Evolutionary conservation across 2,329 filamentous ascomycete species (phyloP), one percentile per base, ranked within the genome.

Genomic region (Fusarium sp.): DNA sequence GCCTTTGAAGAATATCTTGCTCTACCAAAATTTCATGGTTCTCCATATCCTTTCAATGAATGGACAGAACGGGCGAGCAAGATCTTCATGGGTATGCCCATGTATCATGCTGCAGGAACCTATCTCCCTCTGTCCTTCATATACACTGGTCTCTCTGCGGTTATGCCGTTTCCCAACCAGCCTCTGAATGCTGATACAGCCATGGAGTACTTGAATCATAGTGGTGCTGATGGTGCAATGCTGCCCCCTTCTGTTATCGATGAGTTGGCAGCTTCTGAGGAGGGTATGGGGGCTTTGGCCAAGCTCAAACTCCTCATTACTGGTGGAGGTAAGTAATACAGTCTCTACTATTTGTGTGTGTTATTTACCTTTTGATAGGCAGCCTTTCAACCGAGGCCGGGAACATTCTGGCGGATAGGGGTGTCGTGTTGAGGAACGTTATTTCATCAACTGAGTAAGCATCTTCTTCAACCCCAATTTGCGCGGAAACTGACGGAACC

Each of bases 321-420:
- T n/a, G 64, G 36, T 0, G 66, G 66, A 10, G 65, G 63, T 54
- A 3, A 54, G 47, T 54, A 20, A 0, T 0, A 3, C 0, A 3
- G 0, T 5, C 5, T 18, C 2, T 14, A 0, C 0, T 2, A 7
- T 3, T 1, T 2, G 1, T 1, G 10, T 0, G 0, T n/a, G 4
- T 10, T 18, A 12, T 11, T 67, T 12, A 60, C 3, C 5, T 5
- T 5, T 3, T 0, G 2, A 28, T 12, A 68, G 66, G 66, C 1
- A 42, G 35, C 0, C 3, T 69, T 1, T 63, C 64, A 1, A 39
- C 66, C 4, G 14, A 36, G 2, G 64, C 45, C 1, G 66, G 66
- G 3, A 28, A 69, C 2, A 18, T 13, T 7, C 5, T 69, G 2
- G 20, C 42, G 1, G 26, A 63, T 4, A 63, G 12, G 22, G 66